phyloP scores from a whole-genome alignment of 805 yeast genomes.

The Yarrowia sp. region DNA sequence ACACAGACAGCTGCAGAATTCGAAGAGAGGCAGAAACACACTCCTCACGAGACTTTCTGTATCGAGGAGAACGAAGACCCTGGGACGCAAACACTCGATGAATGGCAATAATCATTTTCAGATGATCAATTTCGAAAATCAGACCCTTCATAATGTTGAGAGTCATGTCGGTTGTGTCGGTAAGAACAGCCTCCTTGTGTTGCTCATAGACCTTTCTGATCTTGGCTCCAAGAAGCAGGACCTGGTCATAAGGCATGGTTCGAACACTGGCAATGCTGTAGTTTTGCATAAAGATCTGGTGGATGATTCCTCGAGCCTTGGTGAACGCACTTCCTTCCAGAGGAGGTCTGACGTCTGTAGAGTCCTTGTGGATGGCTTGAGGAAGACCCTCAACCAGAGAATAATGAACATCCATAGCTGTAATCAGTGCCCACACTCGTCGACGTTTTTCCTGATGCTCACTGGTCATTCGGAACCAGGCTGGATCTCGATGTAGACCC shows the following conservation, averaged over 20 bases:
- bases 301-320: slow-evolving; percentile 29
- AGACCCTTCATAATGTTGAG: slow-evolving; percentile 35
- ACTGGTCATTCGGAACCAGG: slow-evolving; percentile 36
- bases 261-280: slow-evolving; percentile 29
- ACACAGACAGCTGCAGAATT: slow-evolving; percentile 8
- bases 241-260: slow-evolving; percentile 31
- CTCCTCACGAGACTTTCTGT: slow-evolving; percentile 26
- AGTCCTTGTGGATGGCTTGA: slow-evolving; percentile 32
- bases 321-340: slow-evolving; percentile 33
- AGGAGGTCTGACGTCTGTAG: slow-evolving; percentile 35
- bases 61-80: slow-evolving; percentile 13
- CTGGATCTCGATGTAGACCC: slow-evolving; percentile 40
- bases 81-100: slow-evolving; percentile 32
- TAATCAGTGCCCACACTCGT: slow-evolving; percentile 33
- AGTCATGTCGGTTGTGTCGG: slow-evolving; percentile 29
- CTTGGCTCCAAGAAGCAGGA: slow-evolving; percentile 33
- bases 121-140: slow-evolving; percentile 34
- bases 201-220: slow-evolving; percentile 32
- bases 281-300: slow-evolving; percentile 28
- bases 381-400: slow-evolving; percentile 38
- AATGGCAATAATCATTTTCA: slow-evolving; percentile 34
- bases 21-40: slow-evolving; percentile 18
- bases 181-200: slow-evolving; percentile 29
- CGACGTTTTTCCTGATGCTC: slow-evolving; percentile 37
- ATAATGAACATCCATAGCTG: slow-evolving; percentile 32